Evolutionary conservation across 257 asterid species (phyloP).

Genomic region (Solanum neorickii): DNA sequence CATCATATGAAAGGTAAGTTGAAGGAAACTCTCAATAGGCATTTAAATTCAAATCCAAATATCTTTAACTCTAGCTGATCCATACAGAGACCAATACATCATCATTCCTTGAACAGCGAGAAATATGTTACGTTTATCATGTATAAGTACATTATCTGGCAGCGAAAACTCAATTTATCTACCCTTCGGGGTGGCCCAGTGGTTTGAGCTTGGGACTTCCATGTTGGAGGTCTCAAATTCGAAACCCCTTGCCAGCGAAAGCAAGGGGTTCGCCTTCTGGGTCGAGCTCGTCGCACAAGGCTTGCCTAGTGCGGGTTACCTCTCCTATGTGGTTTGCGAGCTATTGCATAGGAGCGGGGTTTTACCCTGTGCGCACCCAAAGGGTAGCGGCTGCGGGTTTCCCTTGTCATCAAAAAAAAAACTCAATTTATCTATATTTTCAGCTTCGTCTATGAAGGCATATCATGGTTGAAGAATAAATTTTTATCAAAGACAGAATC

Average conservation of each 20-base stretch:
- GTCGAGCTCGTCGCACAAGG: too few relatives aligned
- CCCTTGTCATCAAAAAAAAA: too few relatives aligned
- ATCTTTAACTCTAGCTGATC: background rate
- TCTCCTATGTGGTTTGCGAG: too few relatives aligned
- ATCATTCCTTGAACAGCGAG: background rate
- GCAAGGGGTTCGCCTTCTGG: too few relatives aligned
- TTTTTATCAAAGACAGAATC: background rate
- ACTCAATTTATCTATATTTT: background rate
- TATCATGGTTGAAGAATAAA: background rate
- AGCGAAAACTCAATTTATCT: background rate
- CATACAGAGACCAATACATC: background rate
- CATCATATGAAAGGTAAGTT: slow-evolving; percentile 1
- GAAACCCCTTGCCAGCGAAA: too few relatives aligned
- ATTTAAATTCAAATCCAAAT: background rate
- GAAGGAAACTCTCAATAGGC: background rate
- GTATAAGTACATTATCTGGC: background rate
- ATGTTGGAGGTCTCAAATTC: too few relatives aligned
- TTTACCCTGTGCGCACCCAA: too few relatives aligned
- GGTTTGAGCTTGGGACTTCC: too few relatives aligned
- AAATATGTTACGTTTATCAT: background rate
- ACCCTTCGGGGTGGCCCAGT: background rate
- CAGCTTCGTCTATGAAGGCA: background rate
- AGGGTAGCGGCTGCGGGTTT: too few relatives aligned
- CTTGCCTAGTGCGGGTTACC: too few relatives aligned
- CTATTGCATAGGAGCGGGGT: too few relatives aligned